These are phyloP conservation scores for Allomyces javanicus DNA, from an alignment of 192 early-diverging fungal species.

Conservation along the genomic window DNA sequence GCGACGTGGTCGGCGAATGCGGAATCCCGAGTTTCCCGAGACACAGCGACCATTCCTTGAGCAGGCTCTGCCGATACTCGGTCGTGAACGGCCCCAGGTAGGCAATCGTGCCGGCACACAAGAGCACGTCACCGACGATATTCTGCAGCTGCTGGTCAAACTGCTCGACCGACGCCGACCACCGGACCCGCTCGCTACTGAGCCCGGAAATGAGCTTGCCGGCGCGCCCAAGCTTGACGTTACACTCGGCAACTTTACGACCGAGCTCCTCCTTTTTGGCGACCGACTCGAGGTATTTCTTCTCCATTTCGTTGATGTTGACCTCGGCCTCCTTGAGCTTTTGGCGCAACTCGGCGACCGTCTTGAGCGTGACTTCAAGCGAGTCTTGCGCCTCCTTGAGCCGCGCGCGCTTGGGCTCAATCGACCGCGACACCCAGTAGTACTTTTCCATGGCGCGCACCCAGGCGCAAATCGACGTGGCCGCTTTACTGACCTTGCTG, in stretches of 20 bases:
- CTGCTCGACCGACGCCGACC: slow-evolving; percentile 70
- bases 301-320: slow-evolving; percentile 87
- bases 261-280: slow-evolving; percentile 77
- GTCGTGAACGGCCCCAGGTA: slow-evolving; percentile 98
- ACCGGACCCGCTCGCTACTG: slow-evolving; percentile 81
- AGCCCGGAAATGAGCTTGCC: slow-evolving; percentile 68
- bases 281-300: slow-evolving; percentile 88
- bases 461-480: slow-evolving; percentile 95
- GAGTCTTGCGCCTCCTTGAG: slow-evolving; percentile 57
- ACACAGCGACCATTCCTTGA: slow-evolving; percentile 60
- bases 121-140: slow-evolving; percentile 86
- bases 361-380: slow-evolving; percentile 49
- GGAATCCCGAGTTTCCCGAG: slow-evolving; percentile 44
- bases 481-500: slow-evolving; percentile 93
- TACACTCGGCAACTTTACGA: slow-evolving; percentile 77
- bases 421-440: slow-evolving; percentile 73
- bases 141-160: slow-evolving; percentile 95
- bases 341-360: slow-evolving; percentile 49
- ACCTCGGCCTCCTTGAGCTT: slow-evolving; percentile 69
- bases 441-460: slow-evolving; percentile 89
- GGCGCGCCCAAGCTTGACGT: slow-evolving; percentile 79
- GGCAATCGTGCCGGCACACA: slow-evolving; percentile 78
- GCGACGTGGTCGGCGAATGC: slow-evolving; percentile 56
- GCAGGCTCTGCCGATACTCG: slow-evolving; percentile 64
- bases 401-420: slow-evolving; percentile 90